Percentiles rank a stretch among this genome's conserved stretches.
Evolutionary conservation across 164 flowering plant species (phyloP).

Genomic region (Stephania japonica): DNA sequence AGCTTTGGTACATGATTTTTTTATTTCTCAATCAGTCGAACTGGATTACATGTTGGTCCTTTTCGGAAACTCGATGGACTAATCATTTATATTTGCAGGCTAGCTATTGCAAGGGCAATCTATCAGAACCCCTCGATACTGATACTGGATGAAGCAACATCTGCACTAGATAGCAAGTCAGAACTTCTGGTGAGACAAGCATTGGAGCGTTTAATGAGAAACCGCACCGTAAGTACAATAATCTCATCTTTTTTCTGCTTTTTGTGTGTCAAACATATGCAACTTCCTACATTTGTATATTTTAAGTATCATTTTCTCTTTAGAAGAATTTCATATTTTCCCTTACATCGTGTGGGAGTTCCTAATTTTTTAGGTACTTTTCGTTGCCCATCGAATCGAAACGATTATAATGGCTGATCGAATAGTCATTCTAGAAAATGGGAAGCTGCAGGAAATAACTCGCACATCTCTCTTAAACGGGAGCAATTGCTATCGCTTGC

Average conservation of each 20-base stretch:
- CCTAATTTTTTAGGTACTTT: slow-evolving; percentile 45
- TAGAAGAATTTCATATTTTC: not conserved
- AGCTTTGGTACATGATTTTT: not conserved
- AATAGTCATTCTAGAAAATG: slow-evolving; percentile 48
- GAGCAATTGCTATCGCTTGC: slow-evolving; percentile 19
- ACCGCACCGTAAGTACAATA: slow-evolving; percentile 63
- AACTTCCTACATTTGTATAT: not conserved
- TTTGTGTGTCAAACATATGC: not conserved
- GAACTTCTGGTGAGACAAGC: slow-evolving; percentile 92
- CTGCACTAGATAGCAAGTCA: slow-evolving; percentile 86
- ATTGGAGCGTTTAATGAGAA: slow-evolving; percentile 57
- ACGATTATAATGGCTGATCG: slow-evolving; percentile 75
- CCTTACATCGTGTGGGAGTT: not conserved
- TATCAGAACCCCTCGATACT: slow-evolving; percentile 83
- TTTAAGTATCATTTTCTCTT: not conserved
- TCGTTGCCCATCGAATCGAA: slow-evolving; percentile 79
- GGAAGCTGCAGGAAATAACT: slow-evolving; percentile 55
- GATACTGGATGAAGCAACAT: slow-evolving; percentile 96
- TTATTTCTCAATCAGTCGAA: not conserved
- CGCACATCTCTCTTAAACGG: slow-evolving; percentile 32
- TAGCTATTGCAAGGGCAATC: slow-evolving; percentile 96
- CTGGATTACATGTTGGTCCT: not conserved
- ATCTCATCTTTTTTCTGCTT: not conserved
- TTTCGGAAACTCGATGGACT: not conserved
- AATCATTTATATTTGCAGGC: slow-evolving; percentile 32